Base-by-base conservation (phyloP, 345 rosid genomes). In the Linum usitatissimum region DNA sequence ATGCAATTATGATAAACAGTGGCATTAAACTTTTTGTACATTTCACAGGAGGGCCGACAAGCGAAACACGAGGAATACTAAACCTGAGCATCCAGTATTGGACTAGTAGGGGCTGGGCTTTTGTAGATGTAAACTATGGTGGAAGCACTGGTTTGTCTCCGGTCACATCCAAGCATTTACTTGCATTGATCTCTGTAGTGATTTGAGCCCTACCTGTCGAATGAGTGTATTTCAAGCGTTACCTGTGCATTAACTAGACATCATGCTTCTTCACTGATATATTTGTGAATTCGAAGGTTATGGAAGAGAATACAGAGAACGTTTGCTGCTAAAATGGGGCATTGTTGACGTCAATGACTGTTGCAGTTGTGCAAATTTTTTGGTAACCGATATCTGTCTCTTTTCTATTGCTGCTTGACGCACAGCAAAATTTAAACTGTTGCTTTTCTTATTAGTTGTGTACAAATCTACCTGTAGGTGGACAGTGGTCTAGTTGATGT, bases 81-180 rank as follows among this genome's bases (percentile, higher is more conserved):
- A 80, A 86, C 72, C 73, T 83, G 59, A 84, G 84, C 68, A 71
- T 85, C 75, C 99, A 93, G 71, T 93, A 82, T 75, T 93, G 96
- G 96, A 93, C 99, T 18, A 93, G 94, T 75, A 79, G 99, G 61
- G 99, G 99, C 62, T 93, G 99, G 99, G 97, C 97, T 51, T 73
- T 83, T 66, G 97, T 86, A 68, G 99, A 90, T 77, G 97, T 93
- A 59, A 93, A 90, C 66, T 93, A 90, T 62, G 99, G 97, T 68
- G 99, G 97, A 82, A 93, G 99, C 91, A 87, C 97, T 63, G 99
- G 99, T 93, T 71, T 66, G 90, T 83, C 60, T 60, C 48, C 1
- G n/a, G 30, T 65, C 20, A 60, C 23, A 56, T 60, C 39, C 62
- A 23, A 59, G n/a, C n/a, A 53, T 14, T 31, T 21, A 4, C 51